phyloP scores from a whole-genome alignment of 768 basidiomycete species.

The Astraeus odoratus region DNA sequence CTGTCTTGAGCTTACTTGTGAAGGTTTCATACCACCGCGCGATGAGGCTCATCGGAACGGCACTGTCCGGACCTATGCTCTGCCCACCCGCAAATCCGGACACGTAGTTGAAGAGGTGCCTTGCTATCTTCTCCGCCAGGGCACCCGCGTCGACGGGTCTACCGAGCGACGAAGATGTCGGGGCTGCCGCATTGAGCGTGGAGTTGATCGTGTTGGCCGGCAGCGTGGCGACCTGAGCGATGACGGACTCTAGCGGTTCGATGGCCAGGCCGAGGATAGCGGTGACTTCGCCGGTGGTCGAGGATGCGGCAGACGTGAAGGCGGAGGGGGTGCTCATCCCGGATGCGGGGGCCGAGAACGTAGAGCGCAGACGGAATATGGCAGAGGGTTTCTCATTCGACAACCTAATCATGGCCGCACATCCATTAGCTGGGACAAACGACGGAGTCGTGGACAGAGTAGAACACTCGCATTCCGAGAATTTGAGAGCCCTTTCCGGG shows the following conservation, averaged over 20 bases:
- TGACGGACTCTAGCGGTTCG: conserved; percentile 63
- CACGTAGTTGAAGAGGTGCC: conserved; percentile 70
- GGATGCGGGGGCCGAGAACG: conserved; percentile 36
- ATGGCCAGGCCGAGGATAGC: conserved; percentile 76
- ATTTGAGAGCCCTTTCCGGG: conserved; percentile 84
- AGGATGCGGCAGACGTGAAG: conserved; percentile 23
- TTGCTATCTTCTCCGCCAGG: conserved; percentile 64
- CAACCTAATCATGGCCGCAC: conserved; percentile 41
- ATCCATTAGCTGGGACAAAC: background rate
- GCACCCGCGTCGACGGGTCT: conserved; percentile 37
- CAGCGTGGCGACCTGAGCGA: conserved; percentile 46
- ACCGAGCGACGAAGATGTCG: conserved; percentile 18
- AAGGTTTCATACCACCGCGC: conserved; percentile 70
- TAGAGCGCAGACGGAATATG: conserved; percentile 75
- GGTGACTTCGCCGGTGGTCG: conserved; percentile 43
- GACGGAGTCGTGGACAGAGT: background rate
- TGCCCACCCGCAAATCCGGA: conserved; percentile 51
- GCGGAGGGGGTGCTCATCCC: conserved; percentile 27
- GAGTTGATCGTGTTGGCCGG: conserved; percentile 26
- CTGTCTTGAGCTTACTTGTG: conserved; percentile 47
- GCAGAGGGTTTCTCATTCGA: conserved; percentile 88
- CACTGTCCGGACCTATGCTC: conserved; percentile 39
- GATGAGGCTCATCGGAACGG: conserved; percentile 57
- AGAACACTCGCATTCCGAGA: conserved; percentile 64
- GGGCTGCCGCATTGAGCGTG: conserved; percentile 13